Conservation (phyloP, 768 basidiomycete genomes). For the Tricholoma bakamatsutake region DNA sequence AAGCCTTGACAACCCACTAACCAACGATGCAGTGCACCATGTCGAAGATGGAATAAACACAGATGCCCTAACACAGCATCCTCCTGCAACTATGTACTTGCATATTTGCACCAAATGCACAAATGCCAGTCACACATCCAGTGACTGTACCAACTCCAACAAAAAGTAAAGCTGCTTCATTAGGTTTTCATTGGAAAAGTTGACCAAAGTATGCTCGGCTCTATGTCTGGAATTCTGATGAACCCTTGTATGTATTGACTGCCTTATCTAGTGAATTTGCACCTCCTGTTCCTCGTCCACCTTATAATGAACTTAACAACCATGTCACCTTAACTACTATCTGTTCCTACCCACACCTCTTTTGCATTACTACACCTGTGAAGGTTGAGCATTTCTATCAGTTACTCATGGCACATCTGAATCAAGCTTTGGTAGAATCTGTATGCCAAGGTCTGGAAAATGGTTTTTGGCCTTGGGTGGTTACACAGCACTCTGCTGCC, state of each 20-base stretch:
- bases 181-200: background rate
- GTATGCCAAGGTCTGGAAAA: too few species aligned
- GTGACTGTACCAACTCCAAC: background rate
- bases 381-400: background rate
- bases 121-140: background rate
- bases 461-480: too few species aligned
- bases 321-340: background rate
- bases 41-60: background rate
- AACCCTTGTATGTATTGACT: background rate
- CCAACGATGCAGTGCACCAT: conserved; percentile 2
- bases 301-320: background rate
- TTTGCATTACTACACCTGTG: background rate
- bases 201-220: background rate
- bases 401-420: conserved; percentile 2
- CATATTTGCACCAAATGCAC: conserved; percentile 14
- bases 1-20: background rate
- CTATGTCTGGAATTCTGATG: background rate
- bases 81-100: conserved; percentile 13
- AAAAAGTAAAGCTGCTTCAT: background rate
- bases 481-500: too few species aligned
- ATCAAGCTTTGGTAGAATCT: background rate
- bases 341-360: background rate
- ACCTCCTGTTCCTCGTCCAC: background rate
- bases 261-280: background rate
- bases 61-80: conserved; percentile 8